phyloP scores from a whole-genome alignment of 2,329 filamentous ascomycete species.

The Ceratocystis lukuohia region DNA sequence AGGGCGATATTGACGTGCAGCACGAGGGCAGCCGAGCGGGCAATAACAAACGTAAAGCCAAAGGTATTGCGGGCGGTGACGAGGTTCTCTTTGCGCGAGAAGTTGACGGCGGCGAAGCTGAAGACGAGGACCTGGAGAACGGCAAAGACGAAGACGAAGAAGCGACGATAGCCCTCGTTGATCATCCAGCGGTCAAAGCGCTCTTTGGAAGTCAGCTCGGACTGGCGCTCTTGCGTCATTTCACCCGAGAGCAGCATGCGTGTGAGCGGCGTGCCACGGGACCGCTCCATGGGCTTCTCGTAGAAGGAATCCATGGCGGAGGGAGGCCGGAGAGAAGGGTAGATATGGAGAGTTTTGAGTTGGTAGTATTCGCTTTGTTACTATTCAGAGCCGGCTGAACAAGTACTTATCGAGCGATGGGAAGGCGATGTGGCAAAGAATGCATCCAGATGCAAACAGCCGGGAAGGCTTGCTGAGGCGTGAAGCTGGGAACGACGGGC shows the following conservation, averaged over 20 bases:
- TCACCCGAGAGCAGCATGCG: conserved; percentile 73
- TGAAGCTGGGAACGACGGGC: neutral
- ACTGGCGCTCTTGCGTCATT: conserved; percentile 61
- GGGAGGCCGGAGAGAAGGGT: neutral
- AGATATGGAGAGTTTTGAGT: neutral
- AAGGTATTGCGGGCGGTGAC: conserved; percentile 53
- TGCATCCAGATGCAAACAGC: conserved; percentile 14
- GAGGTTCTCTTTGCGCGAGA: conserved; percentile 63
- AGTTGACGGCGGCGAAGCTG: conserved; percentile 67
- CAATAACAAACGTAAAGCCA: conserved; percentile 63
- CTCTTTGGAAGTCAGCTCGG: conserved; percentile 53
- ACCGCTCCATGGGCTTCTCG: conserved; percentile 43
- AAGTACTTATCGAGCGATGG: conserved; percentile 16
- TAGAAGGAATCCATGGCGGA: conserved; percentile 16
- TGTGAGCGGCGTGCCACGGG: conserved; percentile 70
- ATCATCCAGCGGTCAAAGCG: conserved; percentile 80
- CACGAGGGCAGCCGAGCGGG: conserved; percentile 59
- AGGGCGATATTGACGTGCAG: conserved; percentile 72
- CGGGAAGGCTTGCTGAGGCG: too few species aligned
- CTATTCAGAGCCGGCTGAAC: conserved; percentile 45
- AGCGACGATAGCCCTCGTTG: conserved; percentile 69
- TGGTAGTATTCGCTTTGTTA: neutral
- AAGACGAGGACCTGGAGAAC: conserved; percentile 64
- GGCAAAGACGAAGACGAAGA: conserved; percentile 66
- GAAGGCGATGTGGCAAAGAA: conserved; percentile 20